These are phyloP conservation scores for Aegilops tauschii DNA, from an alignment of 176 grass and related monocot genomes.

Conservation along the genomic window DNA sequence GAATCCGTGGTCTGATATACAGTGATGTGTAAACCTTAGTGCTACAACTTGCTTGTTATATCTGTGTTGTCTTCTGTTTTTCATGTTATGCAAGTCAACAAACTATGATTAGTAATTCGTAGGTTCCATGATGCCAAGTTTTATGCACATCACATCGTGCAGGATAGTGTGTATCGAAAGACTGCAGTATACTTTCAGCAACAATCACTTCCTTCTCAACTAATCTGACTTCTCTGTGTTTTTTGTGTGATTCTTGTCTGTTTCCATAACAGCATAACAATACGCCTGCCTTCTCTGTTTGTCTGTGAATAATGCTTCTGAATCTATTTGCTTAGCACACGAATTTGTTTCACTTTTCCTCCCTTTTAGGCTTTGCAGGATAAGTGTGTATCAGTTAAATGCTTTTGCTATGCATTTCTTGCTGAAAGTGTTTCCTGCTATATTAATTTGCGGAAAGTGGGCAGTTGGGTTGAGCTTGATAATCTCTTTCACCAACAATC, in stretches of 20 bases:
- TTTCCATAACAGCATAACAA: background rate
- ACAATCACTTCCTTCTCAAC: constrained; percentile 79
- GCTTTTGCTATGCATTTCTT: constrained; percentile 40
- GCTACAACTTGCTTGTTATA: background rate
- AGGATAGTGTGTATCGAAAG: too few relatives aligned
- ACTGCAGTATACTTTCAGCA: constrained; percentile 39
- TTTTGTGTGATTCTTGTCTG: background rate
- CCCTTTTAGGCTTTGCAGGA: constrained; percentile 35
- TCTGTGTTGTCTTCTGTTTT: background rate
- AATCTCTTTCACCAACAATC: constrained; percentile 67
- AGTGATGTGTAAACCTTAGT: background rate
- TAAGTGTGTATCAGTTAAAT: constrained; percentile 65
- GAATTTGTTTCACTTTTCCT: background rate
- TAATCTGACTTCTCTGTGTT: background rate
- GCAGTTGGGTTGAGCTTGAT: constrained; percentile 60
- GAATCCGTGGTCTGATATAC: background rate
- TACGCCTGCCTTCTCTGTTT: background rate
- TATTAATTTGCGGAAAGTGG: constrained; percentile 52
- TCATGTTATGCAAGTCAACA: too few relatives aligned
- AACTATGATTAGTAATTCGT: background rate
- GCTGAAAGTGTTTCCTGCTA: constrained; percentile 77
- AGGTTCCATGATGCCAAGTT: background rate
- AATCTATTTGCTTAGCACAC: background rate
- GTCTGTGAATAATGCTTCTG: background rate
- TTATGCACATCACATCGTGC: too few relatives aligned